Evolutionary conservation across 805 yeast genomes (phyloP).

Genomic region (Yamadazyma nakazawae): DNA sequence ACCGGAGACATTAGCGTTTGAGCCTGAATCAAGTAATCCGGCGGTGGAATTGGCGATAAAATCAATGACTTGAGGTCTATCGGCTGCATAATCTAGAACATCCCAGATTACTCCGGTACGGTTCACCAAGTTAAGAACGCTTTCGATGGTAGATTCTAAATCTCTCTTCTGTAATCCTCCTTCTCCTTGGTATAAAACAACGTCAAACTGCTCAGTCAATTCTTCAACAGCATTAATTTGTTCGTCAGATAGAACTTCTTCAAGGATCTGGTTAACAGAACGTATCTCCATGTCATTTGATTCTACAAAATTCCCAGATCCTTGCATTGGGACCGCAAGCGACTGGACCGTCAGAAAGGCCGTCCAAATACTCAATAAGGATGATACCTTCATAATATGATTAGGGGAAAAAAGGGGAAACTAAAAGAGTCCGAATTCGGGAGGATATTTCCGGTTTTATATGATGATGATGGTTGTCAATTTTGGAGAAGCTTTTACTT

Average conservation of each 20-base stretch:
- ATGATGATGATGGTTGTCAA: background rate
- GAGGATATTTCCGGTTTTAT: background rate
- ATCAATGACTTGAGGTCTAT: conserved; percentile 24
- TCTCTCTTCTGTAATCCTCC: conserved; percentile 18
- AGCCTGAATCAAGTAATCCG: conserved; percentile 5
- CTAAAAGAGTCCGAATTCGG: background rate
- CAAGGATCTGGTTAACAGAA: background rate
- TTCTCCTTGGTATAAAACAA: background rate
- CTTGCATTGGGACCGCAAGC: conserved; percentile 3
- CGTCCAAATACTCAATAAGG: conserved; percentile 4
- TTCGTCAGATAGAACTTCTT: conserved; percentile 9
- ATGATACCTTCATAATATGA: background rate
- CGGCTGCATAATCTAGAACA: conserved; percentile 35
- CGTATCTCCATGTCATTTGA: background rate
- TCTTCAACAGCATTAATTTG: conserved; percentile 8
- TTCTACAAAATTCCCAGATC: background rate
- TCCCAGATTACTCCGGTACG: conserved; percentile 31
- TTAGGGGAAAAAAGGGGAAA: background rate
- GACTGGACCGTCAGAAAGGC: background rate
- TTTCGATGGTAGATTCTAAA: conserved; percentile 21
- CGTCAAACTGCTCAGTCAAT: conserved; percentile 11
- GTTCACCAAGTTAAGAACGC: conserved; percentile 25
- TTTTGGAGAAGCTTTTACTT: conserved; percentile 1
- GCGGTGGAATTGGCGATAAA: conserved; percentile 32
- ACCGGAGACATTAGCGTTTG: conserved; percentile 4